A percentile compares a stretch with the other conserved stretches of the same genome.
Conservation (phyloP, 306 rosid species). For the Dalbergia oliveri region DNA sequence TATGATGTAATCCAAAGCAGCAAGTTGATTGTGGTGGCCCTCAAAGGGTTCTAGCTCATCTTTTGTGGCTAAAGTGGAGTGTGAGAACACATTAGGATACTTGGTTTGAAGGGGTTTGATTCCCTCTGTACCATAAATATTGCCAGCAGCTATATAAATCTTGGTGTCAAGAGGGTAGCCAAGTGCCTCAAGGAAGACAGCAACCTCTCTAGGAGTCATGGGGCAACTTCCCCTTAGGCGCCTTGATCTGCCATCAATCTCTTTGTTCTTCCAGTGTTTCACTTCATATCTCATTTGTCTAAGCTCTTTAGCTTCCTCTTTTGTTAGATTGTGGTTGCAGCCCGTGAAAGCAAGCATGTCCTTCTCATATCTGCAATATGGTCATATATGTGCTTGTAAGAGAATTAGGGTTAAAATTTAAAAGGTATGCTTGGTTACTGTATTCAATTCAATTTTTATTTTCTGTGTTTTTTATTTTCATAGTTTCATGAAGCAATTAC, state of each 20-base stretch:
- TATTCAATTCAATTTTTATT: no score
- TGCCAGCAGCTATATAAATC: slow-evolving; percentile 67
- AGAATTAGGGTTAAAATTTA: neutral
- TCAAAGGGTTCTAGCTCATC: slow-evolving; percentile 62
- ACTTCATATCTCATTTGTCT: slow-evolving; percentile 54
- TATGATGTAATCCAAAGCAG: slow-evolving; percentile 73
- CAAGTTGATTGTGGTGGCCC: slow-evolving; percentile 63
- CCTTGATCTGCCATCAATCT: slow-evolving; percentile 53
- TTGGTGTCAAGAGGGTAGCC: slow-evolving; percentile 71
- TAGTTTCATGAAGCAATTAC: no score
- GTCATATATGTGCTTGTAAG: neutral
- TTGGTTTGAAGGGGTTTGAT: slow-evolving; percentile 49
- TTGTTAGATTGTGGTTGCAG: slow-evolving; percentile 67
- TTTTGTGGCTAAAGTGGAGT: slow-evolving; percentile 64
- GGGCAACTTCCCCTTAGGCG: slow-evolving; percentile 68
- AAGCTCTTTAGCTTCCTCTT: slow-evolving; percentile 54
- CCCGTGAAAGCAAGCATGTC: slow-evolving; percentile 90
- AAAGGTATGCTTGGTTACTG: no score
- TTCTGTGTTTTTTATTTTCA: no score
- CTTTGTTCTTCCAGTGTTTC: slow-evolving; percentile 72
- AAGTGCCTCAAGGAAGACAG: slow-evolving; percentile 68
- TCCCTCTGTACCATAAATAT: slow-evolving; percentile 62
- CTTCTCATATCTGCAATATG: slow-evolving; percentile 69
- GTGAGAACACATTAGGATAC: slow-evolving; percentile 61
- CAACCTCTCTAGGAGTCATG: slow-evolving; percentile 85